Base-by-base conservation (phyloP, 2,329 filamentous ascomycete species). In the Neospermospora avenae region DNA sequence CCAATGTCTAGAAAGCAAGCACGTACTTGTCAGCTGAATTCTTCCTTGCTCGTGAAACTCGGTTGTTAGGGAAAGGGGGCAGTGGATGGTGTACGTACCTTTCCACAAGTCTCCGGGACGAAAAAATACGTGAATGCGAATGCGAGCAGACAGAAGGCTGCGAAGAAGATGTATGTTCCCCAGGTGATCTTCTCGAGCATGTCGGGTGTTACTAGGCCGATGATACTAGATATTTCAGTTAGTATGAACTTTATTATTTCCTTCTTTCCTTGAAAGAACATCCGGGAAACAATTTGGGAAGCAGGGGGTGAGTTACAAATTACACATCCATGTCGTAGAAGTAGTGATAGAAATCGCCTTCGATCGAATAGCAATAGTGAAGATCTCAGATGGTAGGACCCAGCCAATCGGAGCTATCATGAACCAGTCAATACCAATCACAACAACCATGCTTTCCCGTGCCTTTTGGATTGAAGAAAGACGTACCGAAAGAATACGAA, bases 331-430 rank as follows among this genome's bases (percentile, higher is more conserved):
- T 59, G 80, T 84, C 22, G 78, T 79, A 61, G 78, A 82, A 0
- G 81, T 83, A 3, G 81, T 82, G 8, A 87, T 75, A 0, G 83
- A 78, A 64, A 89, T 83, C n/a, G 81, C 84, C 67, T 86, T 84
- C 11, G 84, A 79, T 18, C 84, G 77, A 48, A 80, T 82, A 7
- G 77, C 79, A 0, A 85, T 70, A 2, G 81, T 81, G 74, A 83
- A 87, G 35, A 87, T 81, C 67, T 85, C 82, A 2, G 81, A 76
- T 1, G 82, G 79, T 44, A 85, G 69, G 41, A 82, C 79, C 83
- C 83, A 85, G 3, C 78, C 78, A 61, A 79, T 78, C 14, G 81
- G 80, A 1, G 80, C 79, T 79, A 80, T 55, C 4, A 13, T 25
- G 4, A 28, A 34, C 14, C 20, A 18, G 11, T 18, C 18, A n/a